Percentiles rank a stretch among this genome's conserved stretches.
phyloP scores from a whole-genome alignment of 1,284 basidiomycete genomes.

The Leucoagaricus sp. region DNA sequence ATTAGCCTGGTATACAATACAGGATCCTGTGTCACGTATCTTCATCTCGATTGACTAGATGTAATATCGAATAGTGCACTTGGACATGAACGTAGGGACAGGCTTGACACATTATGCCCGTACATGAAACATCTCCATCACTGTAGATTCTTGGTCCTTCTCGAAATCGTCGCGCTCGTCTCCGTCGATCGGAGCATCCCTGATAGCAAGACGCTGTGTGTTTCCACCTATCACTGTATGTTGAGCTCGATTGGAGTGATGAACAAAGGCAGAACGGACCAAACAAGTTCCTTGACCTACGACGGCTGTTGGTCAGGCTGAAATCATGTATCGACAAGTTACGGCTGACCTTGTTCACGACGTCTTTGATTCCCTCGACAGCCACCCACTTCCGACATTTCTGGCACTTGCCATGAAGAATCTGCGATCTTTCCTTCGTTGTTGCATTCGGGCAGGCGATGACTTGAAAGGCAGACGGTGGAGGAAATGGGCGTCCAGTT shows the following conservation, averaged over 20 bases:
- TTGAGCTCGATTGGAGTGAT: conserved; percentile 3
- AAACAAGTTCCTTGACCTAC: conserved; percentile 73
- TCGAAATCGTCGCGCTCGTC: conserved; percentile 52
- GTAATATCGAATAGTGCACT: neutral
- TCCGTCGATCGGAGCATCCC: conserved; percentile 50
- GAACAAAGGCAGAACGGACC: conserved; percentile 42
- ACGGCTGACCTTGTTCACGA: conserved; percentile 57
- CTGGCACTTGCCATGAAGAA: conserved; percentile 76
- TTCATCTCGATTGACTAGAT: no score
- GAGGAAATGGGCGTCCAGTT: conserved; percentile 73
- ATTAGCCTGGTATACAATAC: no score
- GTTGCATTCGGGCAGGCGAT: conserved; percentile 43
- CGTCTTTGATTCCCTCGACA: conserved; percentile 70
- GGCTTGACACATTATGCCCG: no score
- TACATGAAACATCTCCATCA: conserved; percentile 13
- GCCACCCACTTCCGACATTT: conserved; percentile 71
- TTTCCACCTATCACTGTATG: conserved; percentile 67
- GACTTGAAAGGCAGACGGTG: conserved; percentile 64
- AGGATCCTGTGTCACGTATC: no score
- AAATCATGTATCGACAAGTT: neutral
- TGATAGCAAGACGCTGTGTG: conserved; percentile 74
- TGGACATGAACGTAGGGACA: neutral
- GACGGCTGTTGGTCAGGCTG: neutral
- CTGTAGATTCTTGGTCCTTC: conserved; percentile 35
- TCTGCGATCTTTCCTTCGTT: conserved; percentile 57